phyloP scores from a whole-genome alignment of 2,329 filamentous ascomycete genomes.

The Leptodontidium sp. region DNA sequence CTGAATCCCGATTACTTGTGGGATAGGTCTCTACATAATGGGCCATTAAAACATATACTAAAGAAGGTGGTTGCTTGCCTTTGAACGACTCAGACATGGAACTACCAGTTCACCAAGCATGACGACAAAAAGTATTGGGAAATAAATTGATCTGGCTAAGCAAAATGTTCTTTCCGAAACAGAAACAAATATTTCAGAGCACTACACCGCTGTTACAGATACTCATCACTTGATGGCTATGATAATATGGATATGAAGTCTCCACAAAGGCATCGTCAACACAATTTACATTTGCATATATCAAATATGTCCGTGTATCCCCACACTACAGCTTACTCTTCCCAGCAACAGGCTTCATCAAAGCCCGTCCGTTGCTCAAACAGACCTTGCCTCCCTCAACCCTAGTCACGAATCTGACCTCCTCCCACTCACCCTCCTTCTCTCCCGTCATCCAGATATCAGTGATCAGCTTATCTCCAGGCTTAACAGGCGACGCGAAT shows the following conservation, averaged over 20 bases:
- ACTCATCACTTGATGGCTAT: not conserved
- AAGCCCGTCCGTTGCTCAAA: constrained; percentile 83
- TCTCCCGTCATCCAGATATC: constrained; percentile 83
- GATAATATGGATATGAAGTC: not conserved
- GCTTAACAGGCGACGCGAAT: constrained; percentile 85
- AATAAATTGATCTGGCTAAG: not conserved
- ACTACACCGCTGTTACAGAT: not conserved
- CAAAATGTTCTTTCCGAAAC: not conserved
- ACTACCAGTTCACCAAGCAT: too few relatives aligned
- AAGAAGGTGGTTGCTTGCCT: too few relatives aligned
- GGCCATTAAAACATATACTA: too few relatives aligned
- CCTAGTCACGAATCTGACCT: constrained; percentile 80
- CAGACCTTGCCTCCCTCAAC: constrained; percentile 85
- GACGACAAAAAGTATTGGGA: too few relatives aligned
- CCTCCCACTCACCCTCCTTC: constrained; percentile 75
- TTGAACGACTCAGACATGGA: too few relatives aligned
- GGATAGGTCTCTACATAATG: too few relatives aligned
- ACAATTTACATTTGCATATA: not conserved
- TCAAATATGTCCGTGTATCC: not conserved
- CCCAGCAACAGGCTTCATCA: constrained; percentile 58
- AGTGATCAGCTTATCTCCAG: constrained; percentile 82
- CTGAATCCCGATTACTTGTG: too few relatives aligned
- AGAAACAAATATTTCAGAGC: not conserved
- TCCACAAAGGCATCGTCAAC: not conserved
- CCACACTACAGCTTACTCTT: constrained; percentile 40